Percentiles rank a stretch among this genome's conserved stretches.
Conservation (phyloP, 352 stramenopile species). For the Phytopythium boreale region DNA sequence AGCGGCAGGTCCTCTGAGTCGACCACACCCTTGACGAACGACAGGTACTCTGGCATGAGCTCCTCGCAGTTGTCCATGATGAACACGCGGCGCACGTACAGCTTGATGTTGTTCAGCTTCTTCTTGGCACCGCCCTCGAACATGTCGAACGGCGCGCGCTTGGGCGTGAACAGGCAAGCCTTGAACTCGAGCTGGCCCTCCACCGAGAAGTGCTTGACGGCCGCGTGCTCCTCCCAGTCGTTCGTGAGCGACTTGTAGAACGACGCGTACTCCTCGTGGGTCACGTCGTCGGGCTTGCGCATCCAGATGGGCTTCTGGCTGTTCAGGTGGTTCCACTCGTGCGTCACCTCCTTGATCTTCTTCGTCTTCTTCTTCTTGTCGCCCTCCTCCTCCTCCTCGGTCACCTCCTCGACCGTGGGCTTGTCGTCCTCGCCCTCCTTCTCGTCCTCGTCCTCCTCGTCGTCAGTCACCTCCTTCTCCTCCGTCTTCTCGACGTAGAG, state of each 20-base stretch:
- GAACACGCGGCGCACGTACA: conserved; percentile 99
- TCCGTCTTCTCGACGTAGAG: conserved; percentile 99
- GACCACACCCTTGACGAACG: conserved; percentile 98
- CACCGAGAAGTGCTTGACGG: conserved; percentile 96
- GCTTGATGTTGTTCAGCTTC: conserved; percentile 91
- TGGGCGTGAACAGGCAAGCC: conserved; percentile 97
- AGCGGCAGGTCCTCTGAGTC: conserved; percentile 99
- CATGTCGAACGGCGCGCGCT: conserved; percentile 77
- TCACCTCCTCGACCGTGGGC: conserved; percentile 96
- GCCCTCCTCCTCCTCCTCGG: conserved; percentile 48
- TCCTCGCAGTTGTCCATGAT: conserved; percentile 99
- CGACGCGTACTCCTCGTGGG: conserved; percentile 97
- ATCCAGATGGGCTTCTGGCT: conserved; percentile 99
- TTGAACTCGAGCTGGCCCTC: conserved; percentile 99
- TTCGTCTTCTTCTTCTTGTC: conserved; percentile 88
- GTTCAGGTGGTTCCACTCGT: conserved; percentile 99
- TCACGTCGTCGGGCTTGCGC: conserved; percentile 94
- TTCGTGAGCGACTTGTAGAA: conserved; percentile 99
- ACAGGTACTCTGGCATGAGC: conserved; percentile 97
- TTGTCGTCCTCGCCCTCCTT: conserved; percentile 97
- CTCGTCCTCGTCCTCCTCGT: conserved; percentile 80
- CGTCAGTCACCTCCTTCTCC: conserved; percentile 99
- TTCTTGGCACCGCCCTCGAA: conserved; percentile 88
- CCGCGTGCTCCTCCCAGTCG: conserved; percentile 96
- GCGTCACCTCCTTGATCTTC: conserved; percentile 95